Conservation (phyloP, 2,329 filamentous ascomycete species). For the Thielaviopsis populi region DNA sequence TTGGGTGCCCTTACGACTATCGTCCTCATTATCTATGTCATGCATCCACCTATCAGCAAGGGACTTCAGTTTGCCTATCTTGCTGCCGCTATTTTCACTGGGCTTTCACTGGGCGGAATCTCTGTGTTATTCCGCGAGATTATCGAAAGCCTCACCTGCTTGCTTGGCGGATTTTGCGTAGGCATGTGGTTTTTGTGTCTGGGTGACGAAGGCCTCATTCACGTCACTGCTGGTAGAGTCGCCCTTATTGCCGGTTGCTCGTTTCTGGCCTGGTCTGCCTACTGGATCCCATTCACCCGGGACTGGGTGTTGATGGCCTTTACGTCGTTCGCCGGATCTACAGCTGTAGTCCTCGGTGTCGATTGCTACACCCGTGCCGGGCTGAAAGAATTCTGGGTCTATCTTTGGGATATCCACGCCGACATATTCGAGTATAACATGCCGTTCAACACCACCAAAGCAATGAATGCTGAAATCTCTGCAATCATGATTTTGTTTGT, state of each 20-base stretch:
- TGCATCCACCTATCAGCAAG: conserved; percentile 59
- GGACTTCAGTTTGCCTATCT: conserved; percentile 77
- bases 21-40: conserved; percentile 77
- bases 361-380: conserved; percentile 86
- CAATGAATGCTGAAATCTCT: conserved; percentile 73
- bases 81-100: conserved; percentile 59
- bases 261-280: conserved; percentile 52
- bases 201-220: conserved; percentile 59
- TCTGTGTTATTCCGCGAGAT: conserved; percentile 71
- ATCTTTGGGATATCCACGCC: conserved; percentile 71
- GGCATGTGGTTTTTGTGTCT: conserved; percentile 84
- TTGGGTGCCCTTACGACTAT: conserved; percentile 58
- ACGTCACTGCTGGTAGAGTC: conserved; percentile 44
- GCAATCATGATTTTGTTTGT: conserved; percentile 59
- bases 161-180: conserved; percentile 73
- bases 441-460: conserved; percentile 74
- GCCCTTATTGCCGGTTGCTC: conserved; percentile 65
- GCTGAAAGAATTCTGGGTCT: conserved; percentile 91
- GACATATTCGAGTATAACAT: conserved; percentile 58
- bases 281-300: conserved; percentile 64
- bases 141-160: conserved; percentile 64
- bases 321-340: conserved; percentile 71
- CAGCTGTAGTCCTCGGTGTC: conserved; percentile 64
- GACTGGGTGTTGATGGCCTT: conserved; percentile 61
- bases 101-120: conserved; percentile 55